Percentiles rank a stretch among this genome's conserved stretches.
Conservation (phyloP, 805 yeast species). For the Pichia rugopelliculosa region DNA sequence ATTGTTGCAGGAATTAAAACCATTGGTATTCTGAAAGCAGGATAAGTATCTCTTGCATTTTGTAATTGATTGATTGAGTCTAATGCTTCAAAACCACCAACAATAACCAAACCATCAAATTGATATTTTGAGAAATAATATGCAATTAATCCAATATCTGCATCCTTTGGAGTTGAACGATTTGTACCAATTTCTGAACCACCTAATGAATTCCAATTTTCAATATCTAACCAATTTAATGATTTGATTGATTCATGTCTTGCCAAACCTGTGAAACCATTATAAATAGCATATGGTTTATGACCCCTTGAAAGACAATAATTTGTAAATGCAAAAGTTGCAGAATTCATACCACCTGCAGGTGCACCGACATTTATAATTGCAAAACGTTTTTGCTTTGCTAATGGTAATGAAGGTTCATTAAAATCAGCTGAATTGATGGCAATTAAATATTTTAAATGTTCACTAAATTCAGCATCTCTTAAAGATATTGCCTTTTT, state of each 20-base stretch:
- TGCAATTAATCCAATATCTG: slow-evolving; percentile 64
- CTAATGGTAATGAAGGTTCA: slow-evolving; percentile 49
- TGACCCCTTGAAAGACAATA: slow-evolving; percentile 74
- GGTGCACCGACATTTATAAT: slow-evolving; percentile 76
- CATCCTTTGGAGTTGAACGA: slow-evolving; percentile 57
- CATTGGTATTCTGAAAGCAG: slow-evolving; percentile 72
- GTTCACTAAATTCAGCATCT: slow-evolving; percentile 64
- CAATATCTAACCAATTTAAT: slow-evolving; percentile 61
- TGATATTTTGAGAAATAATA: slow-evolving; percentile 61
- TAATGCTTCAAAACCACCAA: slow-evolving; percentile 81
- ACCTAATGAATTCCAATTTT: slow-evolving; percentile 67
- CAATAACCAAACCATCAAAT: slow-evolving; percentile 63
- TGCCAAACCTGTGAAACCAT: slow-evolving; percentile 68
- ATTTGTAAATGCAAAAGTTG: slow-evolving; percentile 67
- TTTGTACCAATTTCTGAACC: slow-evolving; percentile 83
- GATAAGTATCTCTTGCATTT: slow-evolving; percentile 51
- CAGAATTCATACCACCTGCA: slow-evolving; percentile 70
- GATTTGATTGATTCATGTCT: slow-evolving; percentile 54
- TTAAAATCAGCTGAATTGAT: slow-evolving; percentile 62
- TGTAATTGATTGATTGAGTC: slow-evolving; percentile 63
- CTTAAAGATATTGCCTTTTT: slow-evolving; percentile 63
- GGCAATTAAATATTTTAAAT: slow-evolving; percentile 53
- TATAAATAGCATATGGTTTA: slow-evolving; percentile 59
- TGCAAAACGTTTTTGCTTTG: slow-evolving; percentile 54
- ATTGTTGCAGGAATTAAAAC: slow-evolving; percentile 73